Conservation (phyloP, 2,329 filamentous ascomycete species). For the Colletotrichum sp. region DNA sequence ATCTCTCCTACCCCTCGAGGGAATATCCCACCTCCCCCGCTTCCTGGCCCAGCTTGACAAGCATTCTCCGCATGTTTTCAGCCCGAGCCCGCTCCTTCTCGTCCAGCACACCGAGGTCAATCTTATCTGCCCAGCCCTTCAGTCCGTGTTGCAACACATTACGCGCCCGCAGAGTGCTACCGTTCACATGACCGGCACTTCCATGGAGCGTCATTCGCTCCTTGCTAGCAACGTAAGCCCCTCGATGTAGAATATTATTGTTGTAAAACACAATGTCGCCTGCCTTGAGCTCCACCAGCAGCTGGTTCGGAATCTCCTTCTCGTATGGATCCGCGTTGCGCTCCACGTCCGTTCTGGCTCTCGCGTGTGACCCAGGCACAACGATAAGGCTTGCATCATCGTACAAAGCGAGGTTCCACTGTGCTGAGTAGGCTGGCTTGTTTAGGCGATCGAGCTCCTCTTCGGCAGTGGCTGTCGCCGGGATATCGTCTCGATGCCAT, state of each 20-base stretch:
- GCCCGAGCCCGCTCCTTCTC: conserved; percentile 53
- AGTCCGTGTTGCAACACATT: conserved; percentile 80
- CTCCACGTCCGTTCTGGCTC: conserved; percentile 73
- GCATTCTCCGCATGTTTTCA: conserved; percentile 65
- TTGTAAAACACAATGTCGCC: conserved; percentile 89
- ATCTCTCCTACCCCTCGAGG: conserved; percentile 41
- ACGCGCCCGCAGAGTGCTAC: conserved; percentile 61
- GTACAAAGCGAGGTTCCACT: conserved; percentile 86
- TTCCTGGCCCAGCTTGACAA: conserved; percentile 65
- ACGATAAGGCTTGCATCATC: conserved; percentile 76
- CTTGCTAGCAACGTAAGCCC: conserved; percentile 61
- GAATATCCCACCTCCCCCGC: conserved; percentile 69
- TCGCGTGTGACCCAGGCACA: conserved; percentile 75
- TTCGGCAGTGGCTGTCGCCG: conserved; percentile 64
- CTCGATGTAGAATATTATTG: conserved; percentile 84
- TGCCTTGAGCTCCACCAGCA: conserved; percentile 68
- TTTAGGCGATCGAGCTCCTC: conserved; percentile 69
- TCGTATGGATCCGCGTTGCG: conserved; percentile 70
- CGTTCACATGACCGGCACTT: conserved; percentile 66
- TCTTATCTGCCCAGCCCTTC: conserved; percentile 65
- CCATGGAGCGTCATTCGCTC: conserved; percentile 77
- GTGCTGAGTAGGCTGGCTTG: conserved; percentile 72
- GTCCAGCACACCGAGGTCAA: conserved; percentile 56
- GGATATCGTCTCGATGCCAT: conserved; percentile 88
- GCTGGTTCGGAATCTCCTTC: conserved; percentile 62